Percentiles rank a stretch among this genome's conserved stretches.
Conservation (phyloP, 306 rosid genomes). For the Urtica urens region DNA sequence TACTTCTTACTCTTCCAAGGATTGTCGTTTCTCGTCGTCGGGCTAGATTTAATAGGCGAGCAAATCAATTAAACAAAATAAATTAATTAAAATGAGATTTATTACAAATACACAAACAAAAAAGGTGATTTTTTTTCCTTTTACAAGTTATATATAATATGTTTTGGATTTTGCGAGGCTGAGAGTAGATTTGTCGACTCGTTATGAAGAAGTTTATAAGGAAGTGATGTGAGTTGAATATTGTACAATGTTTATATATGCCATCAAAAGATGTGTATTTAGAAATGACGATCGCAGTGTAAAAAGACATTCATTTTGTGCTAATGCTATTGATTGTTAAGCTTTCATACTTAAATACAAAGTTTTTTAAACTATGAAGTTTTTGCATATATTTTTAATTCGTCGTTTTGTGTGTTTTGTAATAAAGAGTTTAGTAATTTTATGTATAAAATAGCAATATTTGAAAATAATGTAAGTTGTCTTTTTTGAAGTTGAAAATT, state of each 20-base stretch:
- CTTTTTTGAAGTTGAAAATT: too few species aligned
- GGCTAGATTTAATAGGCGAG: slow-evolving; percentile 94
- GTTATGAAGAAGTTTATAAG: slow-evolving; percentile 19
- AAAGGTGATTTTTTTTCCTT: neutral
- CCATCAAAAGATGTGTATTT: slow-evolving; percentile 5
- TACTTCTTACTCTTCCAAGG: slow-evolving; percentile 97
- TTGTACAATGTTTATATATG: slow-evolving; percentile 28
- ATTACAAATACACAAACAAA: too few species aligned
- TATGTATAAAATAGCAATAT: too few species aligned
- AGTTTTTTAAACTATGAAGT: too few species aligned
- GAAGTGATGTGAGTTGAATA: slow-evolving; percentile 16
- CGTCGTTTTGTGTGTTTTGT: too few species aligned
- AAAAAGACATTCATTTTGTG: too few species aligned
- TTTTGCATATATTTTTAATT: too few species aligned
- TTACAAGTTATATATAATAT: neutral
- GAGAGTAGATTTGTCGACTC: slow-evolving; percentile 14
- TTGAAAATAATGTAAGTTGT: too few species aligned
- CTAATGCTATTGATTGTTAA: too few species aligned
- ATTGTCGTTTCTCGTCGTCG: slow-evolving; percentile 71
- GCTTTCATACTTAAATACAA: too few species aligned
- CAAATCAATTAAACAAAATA: slow-evolving; percentile 74
- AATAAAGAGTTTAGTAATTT: too few species aligned
- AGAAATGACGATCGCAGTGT: neutral
- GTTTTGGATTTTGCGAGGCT: slow-evolving; percentile 9
- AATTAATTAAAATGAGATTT: too few species aligned